phyloP scores from a whole-genome alignment of 2,329 filamentous ascomycete genomes.

The Diaporthe australafricana region DNA sequence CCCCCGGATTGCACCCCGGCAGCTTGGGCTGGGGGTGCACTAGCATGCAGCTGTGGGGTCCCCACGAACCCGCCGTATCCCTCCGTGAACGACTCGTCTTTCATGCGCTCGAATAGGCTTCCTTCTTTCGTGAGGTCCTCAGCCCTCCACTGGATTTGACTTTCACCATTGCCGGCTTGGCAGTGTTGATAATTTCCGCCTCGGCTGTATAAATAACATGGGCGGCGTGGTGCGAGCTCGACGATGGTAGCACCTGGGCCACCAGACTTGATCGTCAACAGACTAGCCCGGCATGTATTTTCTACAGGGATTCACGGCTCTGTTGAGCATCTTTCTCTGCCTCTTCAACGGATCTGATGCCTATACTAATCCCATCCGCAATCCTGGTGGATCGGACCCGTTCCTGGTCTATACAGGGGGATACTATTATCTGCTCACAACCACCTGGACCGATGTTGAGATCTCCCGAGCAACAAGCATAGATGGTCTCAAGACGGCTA shows the following conservation, averaged over 20 bases:
- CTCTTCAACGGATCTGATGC: slow-evolving; percentile 43
- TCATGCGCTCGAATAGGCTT: slow-evolving; percentile 29
- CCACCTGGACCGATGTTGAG: slow-evolving; percentile 66
- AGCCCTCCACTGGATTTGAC: neutral
- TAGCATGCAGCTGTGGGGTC: neutral
- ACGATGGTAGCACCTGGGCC: neutral
- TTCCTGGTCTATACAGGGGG: slow-evolving; percentile 63
- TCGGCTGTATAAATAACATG: slow-evolving; percentile 5
- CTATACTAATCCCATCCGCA: slow-evolving; percentile 65
- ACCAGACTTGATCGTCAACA: neutral
- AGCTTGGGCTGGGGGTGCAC: neutral
- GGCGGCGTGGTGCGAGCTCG: neutral
- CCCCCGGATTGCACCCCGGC: neutral
- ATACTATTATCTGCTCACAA: slow-evolving; percentile 69
- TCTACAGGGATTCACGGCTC: slow-evolving; percentile 34
- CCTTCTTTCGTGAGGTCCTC: neutral
- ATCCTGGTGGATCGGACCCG: slow-evolving; percentile 63
- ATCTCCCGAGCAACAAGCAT: slow-evolving; percentile 66
- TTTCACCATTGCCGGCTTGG: slow-evolving; percentile 4
- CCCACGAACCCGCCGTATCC: neutral
- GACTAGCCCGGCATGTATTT: neutral
- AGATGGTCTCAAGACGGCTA: slow-evolving; percentile 64
- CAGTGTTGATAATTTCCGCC: neutral
- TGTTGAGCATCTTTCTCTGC: slow-evolving; percentile 37
- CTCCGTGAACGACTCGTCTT: neutral